These are phyloP conservation scores for Ustilago lituana DNA, from an alignment of 1,284 basidiomycete species.

Conservation along the genomic window DNA sequence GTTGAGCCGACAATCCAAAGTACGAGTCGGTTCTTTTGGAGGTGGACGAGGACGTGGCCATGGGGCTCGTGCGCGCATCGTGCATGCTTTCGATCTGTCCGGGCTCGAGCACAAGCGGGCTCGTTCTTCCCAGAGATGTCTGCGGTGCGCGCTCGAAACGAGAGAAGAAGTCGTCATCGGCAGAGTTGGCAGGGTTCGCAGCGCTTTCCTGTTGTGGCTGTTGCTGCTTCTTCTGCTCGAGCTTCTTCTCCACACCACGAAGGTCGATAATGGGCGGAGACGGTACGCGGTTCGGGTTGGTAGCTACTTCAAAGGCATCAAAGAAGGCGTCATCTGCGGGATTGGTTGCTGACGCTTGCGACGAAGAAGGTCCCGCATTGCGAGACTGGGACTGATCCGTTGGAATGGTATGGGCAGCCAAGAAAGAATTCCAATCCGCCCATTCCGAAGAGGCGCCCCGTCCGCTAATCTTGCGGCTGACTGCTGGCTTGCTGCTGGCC, in stretches of 20 bases:
- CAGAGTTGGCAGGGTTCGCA: constrained; percentile 2
- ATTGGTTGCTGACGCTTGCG: constrained; percentile 9
- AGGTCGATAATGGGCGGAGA: constrained; percentile 63
- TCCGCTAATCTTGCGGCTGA: constrained; percentile 20
- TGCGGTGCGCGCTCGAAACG: constrained; percentile 47
- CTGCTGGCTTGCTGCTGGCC: constrained; percentile 3
- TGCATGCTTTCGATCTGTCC: constrained; percentile 55
- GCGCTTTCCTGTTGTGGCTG: constrained; percentile 14
- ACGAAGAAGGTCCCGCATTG: neutral
- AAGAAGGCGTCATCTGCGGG: constrained; percentile 54
- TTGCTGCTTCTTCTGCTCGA: constrained; percentile 42
- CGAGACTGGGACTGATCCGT: constrained; percentile 12
- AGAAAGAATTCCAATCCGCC: constrained; percentile 40
- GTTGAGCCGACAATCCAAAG: constrained; percentile 30
- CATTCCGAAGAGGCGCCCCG: constrained; percentile 37
- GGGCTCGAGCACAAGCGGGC: constrained; percentile 40
- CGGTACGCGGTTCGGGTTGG: constrained; percentile 35
- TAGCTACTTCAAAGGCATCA: constrained; percentile 45
- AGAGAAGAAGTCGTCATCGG: constrained; percentile 53
- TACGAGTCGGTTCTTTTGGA: constrained; percentile 27
- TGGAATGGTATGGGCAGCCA: constrained; percentile 37
- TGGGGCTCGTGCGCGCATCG: constrained; percentile 49
- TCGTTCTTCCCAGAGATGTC: constrained; percentile 28
- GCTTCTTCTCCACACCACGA: constrained; percentile 56
- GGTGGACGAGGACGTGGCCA: constrained; percentile 16